Percentiles rank a stretch among this genome's conserved stretches.
Evolutionary conservation across 23 red algal genomes (phyloP).

Genomic region (Gracilariopsis chorda): DNA sequence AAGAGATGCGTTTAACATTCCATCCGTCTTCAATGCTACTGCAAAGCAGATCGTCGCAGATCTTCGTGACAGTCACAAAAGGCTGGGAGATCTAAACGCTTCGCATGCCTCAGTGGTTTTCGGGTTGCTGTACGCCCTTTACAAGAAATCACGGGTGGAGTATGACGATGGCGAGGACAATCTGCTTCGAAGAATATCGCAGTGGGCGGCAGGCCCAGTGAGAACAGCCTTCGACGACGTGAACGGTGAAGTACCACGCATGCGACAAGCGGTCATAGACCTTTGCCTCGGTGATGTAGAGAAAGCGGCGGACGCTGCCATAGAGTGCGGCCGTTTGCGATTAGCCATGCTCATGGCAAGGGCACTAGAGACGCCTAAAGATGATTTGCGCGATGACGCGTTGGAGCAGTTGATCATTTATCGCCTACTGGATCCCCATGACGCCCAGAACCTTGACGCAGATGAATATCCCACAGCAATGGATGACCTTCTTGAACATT

Average conservation of each 20-base stretch:
- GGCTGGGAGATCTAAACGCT: conserved; percentile 8
- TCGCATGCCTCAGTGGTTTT: conserved; percentile 21
- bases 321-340: conserved; percentile 17
- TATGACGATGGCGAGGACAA: background rate
- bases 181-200: conserved; percentile 9
- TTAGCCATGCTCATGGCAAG: conserved; percentile 37
- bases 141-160: background rate
- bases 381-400: conserved; percentile 37
- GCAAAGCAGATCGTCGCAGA: background rate
- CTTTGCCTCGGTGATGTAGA: conserved; percentile 39
- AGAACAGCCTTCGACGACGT: conserved; percentile 15
- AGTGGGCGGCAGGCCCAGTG: conserved; percentile 26
- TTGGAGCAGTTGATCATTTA: conserved; percentile 17
- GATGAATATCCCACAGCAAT: background rate
- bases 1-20: conserved; percentile 6
- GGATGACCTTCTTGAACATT: conserved; percentile 2
- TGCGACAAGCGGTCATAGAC: conserved; percentile 16
- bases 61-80: background rate
- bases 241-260: background rate
- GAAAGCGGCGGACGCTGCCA: conserved; percentile 24
- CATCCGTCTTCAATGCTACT: background rate
- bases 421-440: background rate
- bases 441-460: background rate
- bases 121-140: conserved; percentile 33
- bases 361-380: conserved; percentile 41